These are phyloP conservation scores for Globisporangium abappressorium DNA, from an alignment of 352 stramenopile genomes.

Conservation along the genomic window DNA sequence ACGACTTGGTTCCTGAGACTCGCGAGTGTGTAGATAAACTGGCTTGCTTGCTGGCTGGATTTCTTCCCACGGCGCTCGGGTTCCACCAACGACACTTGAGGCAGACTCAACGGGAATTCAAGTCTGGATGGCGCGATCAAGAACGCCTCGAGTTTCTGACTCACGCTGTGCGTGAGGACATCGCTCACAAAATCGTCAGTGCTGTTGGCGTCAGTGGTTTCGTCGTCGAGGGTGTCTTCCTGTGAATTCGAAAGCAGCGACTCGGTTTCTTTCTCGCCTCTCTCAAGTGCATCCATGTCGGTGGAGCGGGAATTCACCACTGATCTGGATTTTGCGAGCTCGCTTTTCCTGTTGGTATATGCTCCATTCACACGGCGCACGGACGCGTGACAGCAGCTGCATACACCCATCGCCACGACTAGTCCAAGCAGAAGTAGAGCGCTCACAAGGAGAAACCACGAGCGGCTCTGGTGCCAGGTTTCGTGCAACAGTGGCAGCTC, in stretches of 20 bases:
- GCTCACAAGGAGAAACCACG: slow-evolving; percentile 32
- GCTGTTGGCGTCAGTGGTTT: background rate
- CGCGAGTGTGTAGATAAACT: slow-evolving; percentile 9
- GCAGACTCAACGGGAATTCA: background rate
- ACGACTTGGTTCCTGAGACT: slow-evolving; percentile 7
- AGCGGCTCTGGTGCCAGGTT: slow-evolving; percentile 26
- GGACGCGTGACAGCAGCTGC: slow-evolving; percentile 1
- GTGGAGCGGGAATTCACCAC: background rate
- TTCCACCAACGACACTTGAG: background rate
- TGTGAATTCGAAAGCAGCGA: slow-evolving; percentile 3
- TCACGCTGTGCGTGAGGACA: background rate
- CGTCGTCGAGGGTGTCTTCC: background rate
- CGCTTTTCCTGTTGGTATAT: slow-evolving; percentile 6
- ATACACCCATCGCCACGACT: slow-evolving; percentile 6
- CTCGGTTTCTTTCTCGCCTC: slow-evolving; percentile 11
- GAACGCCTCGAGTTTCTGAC: slow-evolving; percentile 1
- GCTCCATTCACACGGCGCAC: background rate
- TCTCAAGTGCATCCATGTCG: background rate
- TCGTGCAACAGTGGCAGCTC: slow-evolving; percentile 20
- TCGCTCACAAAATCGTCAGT: background rate
- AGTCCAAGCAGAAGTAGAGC: slow-evolving; percentile 19
- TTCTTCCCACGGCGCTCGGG: background rate
- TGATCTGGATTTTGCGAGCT: background rate
- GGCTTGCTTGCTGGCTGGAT: background rate
- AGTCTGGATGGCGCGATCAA: background rate